Base-by-base conservation (phyloP, 345 rosid genomes). In the Rhizophora apiculata region DNA sequence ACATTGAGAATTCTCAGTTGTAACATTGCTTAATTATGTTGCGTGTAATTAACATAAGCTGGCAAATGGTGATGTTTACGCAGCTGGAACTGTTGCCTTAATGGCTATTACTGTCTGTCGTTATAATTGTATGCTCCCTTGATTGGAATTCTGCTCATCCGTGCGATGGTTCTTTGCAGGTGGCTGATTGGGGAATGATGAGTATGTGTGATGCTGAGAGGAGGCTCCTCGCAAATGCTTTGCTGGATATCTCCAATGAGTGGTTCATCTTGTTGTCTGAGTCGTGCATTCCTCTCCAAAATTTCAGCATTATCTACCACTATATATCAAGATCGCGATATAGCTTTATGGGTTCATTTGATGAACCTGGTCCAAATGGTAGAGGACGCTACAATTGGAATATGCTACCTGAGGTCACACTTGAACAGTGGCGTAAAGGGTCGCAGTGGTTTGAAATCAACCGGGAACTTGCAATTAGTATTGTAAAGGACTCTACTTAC, bases 201-300 rank as follows among this genome's bases (percentile, higher is more conserved):
- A 95, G 96, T 62, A 92, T 95, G 97, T 85, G 91, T 52, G 97
- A 95, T 43, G 97, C 96, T n/a, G 99, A 95, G 81, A 88, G 93
- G 71, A 86, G 99, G 48, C 96, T 95, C 57, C 46, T 90, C 3
- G 96, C 96, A 32, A 95, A 92, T 21, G 99, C 97, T n/a, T 74
- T 95, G 76, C 93, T 95, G 9, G 97, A 92, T 69, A 76, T 88
- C 39, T 88, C 96, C 29, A 95, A 89, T 29, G 97, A 90, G 76
- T 86, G 97, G 97, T 92, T 95, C 68, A 52, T 95, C 81, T 87
- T 95, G 52, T 10, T 95, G 52, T 95, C 99, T 0, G 99, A 95
- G 76, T 71, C 99, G 10, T 95, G 99, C 84, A 86, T 92, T 73
- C 96, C 99, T 30, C 82, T 95, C 59, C 89, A 83, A 11, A 91